phyloP scores from a whole-genome alignment of 768 basidiomycete genomes.

The Suillus variegatus region DNA sequence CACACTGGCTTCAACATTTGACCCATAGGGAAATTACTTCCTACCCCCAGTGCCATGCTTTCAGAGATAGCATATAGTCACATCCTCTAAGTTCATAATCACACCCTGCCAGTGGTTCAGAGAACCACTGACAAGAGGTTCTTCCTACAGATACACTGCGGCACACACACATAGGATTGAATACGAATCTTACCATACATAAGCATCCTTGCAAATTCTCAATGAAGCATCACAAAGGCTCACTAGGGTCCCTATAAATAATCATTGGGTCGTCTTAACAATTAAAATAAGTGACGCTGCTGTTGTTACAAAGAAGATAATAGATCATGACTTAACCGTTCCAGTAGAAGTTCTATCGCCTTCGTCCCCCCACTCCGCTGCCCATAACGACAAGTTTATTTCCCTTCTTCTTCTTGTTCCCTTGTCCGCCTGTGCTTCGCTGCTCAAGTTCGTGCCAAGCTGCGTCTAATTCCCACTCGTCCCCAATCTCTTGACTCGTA shows the following conservation, averaged over 20 bases:
- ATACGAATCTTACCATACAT: neutral
- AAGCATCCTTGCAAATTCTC: neutral
- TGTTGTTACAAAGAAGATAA: slow-evolving; percentile 17
- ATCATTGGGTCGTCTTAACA: neutral
- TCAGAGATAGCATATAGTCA: no score
- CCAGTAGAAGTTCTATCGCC: slow-evolving; percentile 27
- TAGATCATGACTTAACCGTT: neutral
- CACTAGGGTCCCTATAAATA: neutral
- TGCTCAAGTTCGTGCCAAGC: slow-evolving; percentile 84
- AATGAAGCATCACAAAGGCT: neutral
- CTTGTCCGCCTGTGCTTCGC: slow-evolving; percentile 39
- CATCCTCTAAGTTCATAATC: no score
- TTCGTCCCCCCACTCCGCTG: slow-evolving; percentile 58
- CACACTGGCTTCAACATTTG: no score
- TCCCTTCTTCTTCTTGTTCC: slow-evolving; percentile 60
- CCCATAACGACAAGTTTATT: slow-evolving; percentile 74
- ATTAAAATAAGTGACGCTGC: slow-evolving; percentile 6
- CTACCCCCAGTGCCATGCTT: no score
- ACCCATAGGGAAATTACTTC: no score
- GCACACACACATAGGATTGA: no score
- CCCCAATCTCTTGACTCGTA: slow-evolving; percentile 36
- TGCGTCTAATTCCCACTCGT: slow-evolving; percentile 78
- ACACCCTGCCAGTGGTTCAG: no score
- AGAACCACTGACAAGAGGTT: no score
- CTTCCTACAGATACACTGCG: no score